A percentile compares a stretch with the other conserved stretches of the same genome.
phyloP scores from a whole-genome alignment of 1,284 basidiomycete genomes.

The Cutaneotrichosporon daszewskae region DNA sequence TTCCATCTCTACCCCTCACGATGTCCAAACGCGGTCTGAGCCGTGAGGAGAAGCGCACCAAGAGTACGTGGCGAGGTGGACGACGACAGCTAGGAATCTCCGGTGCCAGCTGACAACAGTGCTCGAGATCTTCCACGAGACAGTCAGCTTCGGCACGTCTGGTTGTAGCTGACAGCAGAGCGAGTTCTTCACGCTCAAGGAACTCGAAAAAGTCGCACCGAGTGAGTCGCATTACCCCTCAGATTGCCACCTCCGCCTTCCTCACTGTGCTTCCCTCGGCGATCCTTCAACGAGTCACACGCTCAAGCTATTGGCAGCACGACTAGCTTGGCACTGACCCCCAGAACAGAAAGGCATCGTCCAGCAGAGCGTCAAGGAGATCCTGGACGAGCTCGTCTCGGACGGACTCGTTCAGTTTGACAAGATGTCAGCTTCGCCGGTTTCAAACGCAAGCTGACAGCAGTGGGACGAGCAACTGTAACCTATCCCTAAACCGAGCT shows the following conservation, averaged over 20 bases:
- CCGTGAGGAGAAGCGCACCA: conserved; percentile 44
- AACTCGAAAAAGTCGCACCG: conserved; percentile 64
- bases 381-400: conserved; percentile 73
- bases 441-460: conserved; percentile 8
- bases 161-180: conserved; percentile 55
- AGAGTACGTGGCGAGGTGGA: conserved; percentile 27
- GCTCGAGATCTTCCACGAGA: conserved; percentile 83
- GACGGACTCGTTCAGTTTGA: conserved; percentile 75
- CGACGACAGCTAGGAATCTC: neutral
- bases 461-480: conserved; percentile 77
- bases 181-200: conserved; percentile 80
- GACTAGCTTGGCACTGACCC: conserved; percentile 42
- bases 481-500: neutral
- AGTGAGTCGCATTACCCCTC: conserved; percentile 35
- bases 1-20: neutral
- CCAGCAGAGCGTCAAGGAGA: conserved; percentile 79
- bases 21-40: conserved; percentile 46
- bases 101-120: conserved; percentile 42
- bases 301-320: no score
- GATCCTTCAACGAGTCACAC: no score
- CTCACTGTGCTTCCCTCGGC: no score
- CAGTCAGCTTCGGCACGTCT: conserved; percentile 53
- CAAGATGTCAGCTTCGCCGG: conserved; percentile 57
- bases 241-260: no score
- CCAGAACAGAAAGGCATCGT: conserved; percentile 84